Conservation (phyloP, 805 yeast genomes). For the Jamesozyma hellenica region DNA sequence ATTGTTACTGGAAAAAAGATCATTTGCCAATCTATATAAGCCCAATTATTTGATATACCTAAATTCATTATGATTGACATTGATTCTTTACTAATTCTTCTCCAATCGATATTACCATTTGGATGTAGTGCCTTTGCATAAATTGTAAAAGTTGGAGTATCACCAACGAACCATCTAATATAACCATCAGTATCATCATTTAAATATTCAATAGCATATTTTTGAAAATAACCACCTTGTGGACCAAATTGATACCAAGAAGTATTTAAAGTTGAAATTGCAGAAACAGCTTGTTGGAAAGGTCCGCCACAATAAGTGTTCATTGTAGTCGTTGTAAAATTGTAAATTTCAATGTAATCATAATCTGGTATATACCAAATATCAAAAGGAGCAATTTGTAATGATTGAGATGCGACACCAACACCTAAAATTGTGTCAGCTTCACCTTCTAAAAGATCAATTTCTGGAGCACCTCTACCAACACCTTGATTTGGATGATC, state of each 20-base stretch:
- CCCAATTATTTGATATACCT: slow-evolving; percentile 90
- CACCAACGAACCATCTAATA: slow-evolving; percentile 80
- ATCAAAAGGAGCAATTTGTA: slow-evolving; percentile 89
- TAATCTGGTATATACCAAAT: slow-evolving; percentile 92
- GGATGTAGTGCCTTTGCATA: slow-evolving; percentile 72
- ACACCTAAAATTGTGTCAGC: slow-evolving; percentile 42
- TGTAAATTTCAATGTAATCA: slow-evolving; percentile 62
- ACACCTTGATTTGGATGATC: slow-evolving; percentile 81
- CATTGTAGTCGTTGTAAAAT: slow-evolving; percentile 62
- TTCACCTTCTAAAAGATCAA: slow-evolving; percentile 85
- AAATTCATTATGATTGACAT: slow-evolving; percentile 81
- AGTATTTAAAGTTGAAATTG: slow-evolving; percentile 63
- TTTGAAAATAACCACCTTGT: slow-evolving; percentile 48
- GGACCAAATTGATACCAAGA: slow-evolving; percentile 72
- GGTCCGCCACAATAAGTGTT: slow-evolving; percentile 91
- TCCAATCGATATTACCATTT: slow-evolving; percentile 81
- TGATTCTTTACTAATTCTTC: slow-evolving; percentile 80
- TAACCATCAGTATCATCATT: slow-evolving; percentile 66
- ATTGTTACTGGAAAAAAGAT: slow-evolving; percentile 68
- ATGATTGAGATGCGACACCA: slow-evolving; percentile 83
- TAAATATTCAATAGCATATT: slow-evolving; percentile 66
- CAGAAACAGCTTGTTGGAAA: slow-evolving; percentile 85
- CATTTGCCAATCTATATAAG: slow-evolving; percentile 82
- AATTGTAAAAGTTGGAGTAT: slow-evolving; percentile 63
- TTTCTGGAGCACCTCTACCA: slow-evolving; percentile 95